phyloP scores from a whole-genome alignment of 192 early-diverging fungal species.

The Mortierella hygrophila region DNA sequence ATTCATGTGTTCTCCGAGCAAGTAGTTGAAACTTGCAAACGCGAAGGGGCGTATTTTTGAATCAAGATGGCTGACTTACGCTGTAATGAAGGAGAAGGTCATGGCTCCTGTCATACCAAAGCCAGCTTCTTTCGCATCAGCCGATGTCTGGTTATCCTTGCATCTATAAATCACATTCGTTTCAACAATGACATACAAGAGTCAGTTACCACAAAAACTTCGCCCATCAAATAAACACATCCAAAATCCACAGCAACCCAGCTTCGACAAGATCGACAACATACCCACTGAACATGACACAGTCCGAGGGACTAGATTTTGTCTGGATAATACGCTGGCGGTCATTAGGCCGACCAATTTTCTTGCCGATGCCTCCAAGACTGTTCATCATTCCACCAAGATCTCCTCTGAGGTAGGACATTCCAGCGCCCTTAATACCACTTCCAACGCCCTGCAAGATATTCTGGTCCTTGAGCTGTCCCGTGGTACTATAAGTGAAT shows the following conservation, averaged over 20 bases:
- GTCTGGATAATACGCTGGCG: conserved; percentile 29
- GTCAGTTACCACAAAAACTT: neutral
- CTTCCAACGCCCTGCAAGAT: conserved; percentile 60
- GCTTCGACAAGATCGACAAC: neutral
- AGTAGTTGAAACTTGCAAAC: neutral
- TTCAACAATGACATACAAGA: neutral
- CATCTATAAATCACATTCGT: conserved; percentile 57
- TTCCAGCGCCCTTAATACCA: conserved; percentile 59
- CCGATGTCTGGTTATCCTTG: conserved; percentile 87
- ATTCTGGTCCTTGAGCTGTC: conserved; percentile 66
- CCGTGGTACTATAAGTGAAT: conserved; percentile 79
- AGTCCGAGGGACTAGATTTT: conserved; percentile 74
- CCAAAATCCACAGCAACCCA: neutral
- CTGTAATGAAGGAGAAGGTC: conserved; percentile 78
- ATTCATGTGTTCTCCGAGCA: neutral
- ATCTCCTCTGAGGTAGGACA: conserved; percentile 64
- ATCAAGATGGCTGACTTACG: conserved; percentile 19
- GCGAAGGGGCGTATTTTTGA: no score
- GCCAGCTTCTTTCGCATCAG: conserved; percentile 75
- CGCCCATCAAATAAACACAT: neutral
- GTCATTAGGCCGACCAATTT: conserved; percentile 41
- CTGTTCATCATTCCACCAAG: conserved; percentile 50
- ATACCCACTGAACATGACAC: conserved; percentile 85
- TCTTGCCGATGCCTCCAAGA: conserved; percentile 63
- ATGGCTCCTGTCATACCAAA: conserved; percentile 77